Percentiles rank a stretch among this genome's conserved stretches.
Conservation (phyloP, 495 filamentous ascomycete genomes). For the Venustampulla echinocandica region DNA sequence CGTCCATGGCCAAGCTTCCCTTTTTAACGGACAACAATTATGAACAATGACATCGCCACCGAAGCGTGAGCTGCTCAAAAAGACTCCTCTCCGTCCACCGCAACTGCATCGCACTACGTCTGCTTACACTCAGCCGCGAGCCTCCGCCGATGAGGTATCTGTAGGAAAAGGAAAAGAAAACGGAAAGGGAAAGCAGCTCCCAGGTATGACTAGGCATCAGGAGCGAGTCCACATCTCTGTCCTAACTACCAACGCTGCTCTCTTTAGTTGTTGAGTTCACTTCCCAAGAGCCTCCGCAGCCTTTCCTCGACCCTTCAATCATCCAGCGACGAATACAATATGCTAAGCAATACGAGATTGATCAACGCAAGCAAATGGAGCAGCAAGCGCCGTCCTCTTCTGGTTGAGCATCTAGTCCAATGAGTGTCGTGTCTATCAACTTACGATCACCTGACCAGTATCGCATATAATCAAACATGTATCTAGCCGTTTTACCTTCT, state of each 20-base stretch:
- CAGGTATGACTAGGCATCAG: neutral
- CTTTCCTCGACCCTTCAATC: slow-evolving; percentile 33
- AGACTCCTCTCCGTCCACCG: slow-evolving; percentile 12
- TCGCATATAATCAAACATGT: too few species aligned
- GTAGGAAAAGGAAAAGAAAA: slow-evolving; percentile 21
- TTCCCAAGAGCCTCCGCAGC: slow-evolving; percentile 30
- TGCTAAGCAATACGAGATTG: slow-evolving; percentile 8
- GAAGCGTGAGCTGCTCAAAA: slow-evolving; percentile 18
- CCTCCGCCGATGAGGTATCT: slow-evolving; percentile 27
- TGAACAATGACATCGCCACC: too few species aligned
- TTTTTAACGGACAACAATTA: too few species aligned
- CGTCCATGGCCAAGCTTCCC: too few species aligned
- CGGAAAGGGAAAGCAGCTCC: neutral
- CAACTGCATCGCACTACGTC: neutral
- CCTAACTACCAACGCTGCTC: neutral
- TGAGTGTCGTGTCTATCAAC: too few species aligned
- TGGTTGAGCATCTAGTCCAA: too few species aligned
- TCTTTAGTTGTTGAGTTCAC: slow-evolving; percentile 25
- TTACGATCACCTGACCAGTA: too few species aligned
- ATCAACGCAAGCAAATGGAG: slow-evolving; percentile 8
- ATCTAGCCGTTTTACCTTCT: too few species aligned
- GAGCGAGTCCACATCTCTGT: neutral
- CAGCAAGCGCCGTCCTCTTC: slow-evolving; percentile 1
- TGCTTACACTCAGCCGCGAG: slow-evolving; percentile 28
- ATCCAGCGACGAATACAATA: slow-evolving; percentile 21